Evolutionary conservation across 164 flowering plant species (phyloP).

Genomic region (Umbellularia californica): DNA sequence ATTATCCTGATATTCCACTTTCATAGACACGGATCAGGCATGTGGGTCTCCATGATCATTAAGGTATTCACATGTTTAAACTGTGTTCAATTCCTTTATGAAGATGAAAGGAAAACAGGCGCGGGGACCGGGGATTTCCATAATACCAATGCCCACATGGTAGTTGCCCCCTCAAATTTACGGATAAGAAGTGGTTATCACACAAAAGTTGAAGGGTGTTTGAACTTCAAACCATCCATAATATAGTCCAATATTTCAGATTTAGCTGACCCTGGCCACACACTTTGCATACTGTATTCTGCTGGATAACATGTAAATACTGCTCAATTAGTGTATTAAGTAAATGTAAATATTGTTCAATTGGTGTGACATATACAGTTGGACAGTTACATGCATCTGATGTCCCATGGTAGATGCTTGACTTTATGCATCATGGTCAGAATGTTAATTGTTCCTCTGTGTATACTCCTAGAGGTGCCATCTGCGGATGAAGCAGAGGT

Average conservation of each 20-base stretch:
- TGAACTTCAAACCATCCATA: neutral
- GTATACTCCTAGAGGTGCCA: constrained; percentile 62
- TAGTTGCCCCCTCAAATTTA: neutral
- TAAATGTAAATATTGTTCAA: neutral
- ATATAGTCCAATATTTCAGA: neutral
- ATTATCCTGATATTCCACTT: no score
- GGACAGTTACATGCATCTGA: neutral
- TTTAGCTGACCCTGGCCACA: neutral
- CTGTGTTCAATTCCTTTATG: neutral
- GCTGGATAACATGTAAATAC: neutral
- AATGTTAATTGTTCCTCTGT: constrained; percentile 4
- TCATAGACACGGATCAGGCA: no score
- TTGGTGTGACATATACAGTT: neutral
- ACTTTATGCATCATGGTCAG: neutral
- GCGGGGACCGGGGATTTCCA: neutral
- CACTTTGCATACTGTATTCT: neutral
- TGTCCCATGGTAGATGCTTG: neutral
- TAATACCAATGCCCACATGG: neutral
- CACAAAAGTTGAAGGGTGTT: no score
- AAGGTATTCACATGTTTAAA: neutral
- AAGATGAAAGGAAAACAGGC: neutral
- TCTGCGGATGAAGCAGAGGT: constrained; percentile 83
- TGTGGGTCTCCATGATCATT: no score
- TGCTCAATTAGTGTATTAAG: neutral
- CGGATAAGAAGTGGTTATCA: neutral